phyloP scores from a whole-genome alignment of 352 stramenopile species.

The Pythium rhizo-oryzae region DNA sequence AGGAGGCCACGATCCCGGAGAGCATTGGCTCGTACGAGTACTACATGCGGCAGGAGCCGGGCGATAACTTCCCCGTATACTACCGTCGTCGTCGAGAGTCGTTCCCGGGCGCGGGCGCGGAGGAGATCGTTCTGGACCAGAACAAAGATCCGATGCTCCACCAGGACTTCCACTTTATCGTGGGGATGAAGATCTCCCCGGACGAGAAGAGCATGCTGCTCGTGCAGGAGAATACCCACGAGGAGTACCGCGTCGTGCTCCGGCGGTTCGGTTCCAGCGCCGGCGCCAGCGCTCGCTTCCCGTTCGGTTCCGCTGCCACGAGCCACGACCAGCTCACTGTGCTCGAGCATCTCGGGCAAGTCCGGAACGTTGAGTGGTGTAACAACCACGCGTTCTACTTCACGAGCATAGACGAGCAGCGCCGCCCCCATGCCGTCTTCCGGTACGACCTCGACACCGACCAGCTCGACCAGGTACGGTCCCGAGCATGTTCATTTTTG shows the following conservation, averaged over 20 bases:
- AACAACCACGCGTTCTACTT: constrained; percentile 65
- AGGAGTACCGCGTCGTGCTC: constrained; percentile 58
- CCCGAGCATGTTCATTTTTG: not conserved
- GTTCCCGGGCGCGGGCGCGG: constrained; percentile 15
- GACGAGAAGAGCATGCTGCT: constrained; percentile 65
- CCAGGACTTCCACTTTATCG: constrained; percentile 70
- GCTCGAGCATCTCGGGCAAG: constrained; percentile 38
- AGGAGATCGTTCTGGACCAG: constrained; percentile 78
- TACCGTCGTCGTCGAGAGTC: constrained; percentile 47
- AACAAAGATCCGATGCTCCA: constrained; percentile 62
- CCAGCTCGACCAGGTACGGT: constrained; percentile 50
- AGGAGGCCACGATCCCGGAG: constrained; percentile 74
- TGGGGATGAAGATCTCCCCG: constrained; percentile 75
- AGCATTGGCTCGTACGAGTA: constrained; percentile 78
- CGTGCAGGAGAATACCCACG: constrained; percentile 70
- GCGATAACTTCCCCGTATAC: constrained; percentile 82
- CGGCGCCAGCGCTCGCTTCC: not conserved
- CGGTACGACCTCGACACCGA: constrained; percentile 56
- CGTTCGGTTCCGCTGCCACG: not conserved
- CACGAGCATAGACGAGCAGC: constrained; percentile 67
- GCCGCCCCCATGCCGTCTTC: constrained; percentile 65
- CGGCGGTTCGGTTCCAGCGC: constrained; percentile 1
- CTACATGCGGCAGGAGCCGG: constrained; percentile 58
- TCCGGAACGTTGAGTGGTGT: constrained; percentile 82
- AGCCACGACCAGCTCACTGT: constrained; percentile 32